These are phyloP conservation scores for Berkeleyomyces basicola DNA, from an alignment of 2,329 filamentous ascomycete genomes.

Conservation along the genomic window DNA sequence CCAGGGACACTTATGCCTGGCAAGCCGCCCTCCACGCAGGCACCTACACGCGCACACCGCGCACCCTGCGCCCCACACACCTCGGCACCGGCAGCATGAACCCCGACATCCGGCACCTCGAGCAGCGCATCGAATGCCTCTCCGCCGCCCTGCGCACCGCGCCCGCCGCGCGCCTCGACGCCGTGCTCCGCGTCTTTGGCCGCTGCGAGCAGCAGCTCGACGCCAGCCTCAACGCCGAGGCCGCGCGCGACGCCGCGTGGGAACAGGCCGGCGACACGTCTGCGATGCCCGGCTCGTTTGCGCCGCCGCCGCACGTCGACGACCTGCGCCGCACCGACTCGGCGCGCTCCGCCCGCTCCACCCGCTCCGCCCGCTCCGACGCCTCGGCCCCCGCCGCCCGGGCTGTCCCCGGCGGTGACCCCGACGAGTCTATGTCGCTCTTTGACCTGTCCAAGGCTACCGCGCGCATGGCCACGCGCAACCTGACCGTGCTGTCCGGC, in stretches of 20 bases:
- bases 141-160: constrained; percentile 60
- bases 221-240: constrained; percentile 47
- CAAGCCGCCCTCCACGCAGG: constrained; percentile 64
- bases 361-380: not conserved
- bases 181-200: constrained; percentile 59
- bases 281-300: constrained; percentile 40
- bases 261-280: constrained; percentile 46
- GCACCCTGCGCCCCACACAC: constrained; percentile 40
- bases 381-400: not conserved
- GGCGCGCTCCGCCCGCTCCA: not conserved
- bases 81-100: constrained; percentile 43
- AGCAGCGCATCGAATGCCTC: constrained; percentile 68
- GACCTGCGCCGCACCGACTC: constrained; percentile 6
- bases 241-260: constrained; percentile 52
- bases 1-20: constrained; percentile 43
- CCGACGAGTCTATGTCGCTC: constrained; percentile 46
- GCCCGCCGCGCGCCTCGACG: constrained; percentile 50
- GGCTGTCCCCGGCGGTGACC: constrained; percentile 18
- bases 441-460: constrained; percentile 48
- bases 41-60: constrained; percentile 44
- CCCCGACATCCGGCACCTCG: constrained; percentile 50
- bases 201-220: constrained; percentile 65
- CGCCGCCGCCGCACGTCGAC: constrained; percentile 16
- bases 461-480: constrained; percentile 40
- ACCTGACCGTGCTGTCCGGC: constrained; percentile 38